Conservation (phyloP, 2,329 filamentous ascomycete genomes). For the Leptosphaerulina australis region DNA sequence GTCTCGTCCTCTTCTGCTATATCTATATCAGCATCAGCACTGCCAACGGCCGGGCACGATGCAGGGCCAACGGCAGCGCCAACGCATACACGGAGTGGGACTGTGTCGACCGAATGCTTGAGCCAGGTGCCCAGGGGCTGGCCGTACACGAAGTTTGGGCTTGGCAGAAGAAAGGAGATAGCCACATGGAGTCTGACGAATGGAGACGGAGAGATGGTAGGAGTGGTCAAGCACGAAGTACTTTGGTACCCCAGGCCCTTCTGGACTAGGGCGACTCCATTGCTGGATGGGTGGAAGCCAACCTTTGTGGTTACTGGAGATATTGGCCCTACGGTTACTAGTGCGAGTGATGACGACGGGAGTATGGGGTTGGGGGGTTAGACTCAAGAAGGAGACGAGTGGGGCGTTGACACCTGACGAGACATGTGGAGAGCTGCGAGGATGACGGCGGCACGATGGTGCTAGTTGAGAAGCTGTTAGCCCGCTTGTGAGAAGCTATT, state of each 20-base stretch:
- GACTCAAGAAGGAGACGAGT: too few relatives aligned
- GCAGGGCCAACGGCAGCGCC: too few relatives aligned
- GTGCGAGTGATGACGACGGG: background rate
- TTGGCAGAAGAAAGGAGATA: background rate
- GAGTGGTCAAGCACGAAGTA: constrained; percentile 4
- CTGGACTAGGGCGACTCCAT: background rate
- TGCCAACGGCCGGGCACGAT: too few relatives aligned
- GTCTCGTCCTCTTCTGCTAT: too few relatives aligned
- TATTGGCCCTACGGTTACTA: background rate
- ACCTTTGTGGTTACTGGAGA: background rate
- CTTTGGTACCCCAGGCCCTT: constrained; percentile 12
- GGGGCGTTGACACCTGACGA: too few relatives aligned
- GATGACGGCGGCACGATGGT: too few relatives aligned
- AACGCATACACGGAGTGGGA: background rate
- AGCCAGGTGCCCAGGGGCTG: constrained; percentile 3
- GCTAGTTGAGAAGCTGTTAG: too few relatives aligned
- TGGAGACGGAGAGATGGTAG: background rate
- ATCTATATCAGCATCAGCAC: too few relatives aligned
- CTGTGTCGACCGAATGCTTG: background rate
- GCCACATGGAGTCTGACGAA: constrained; percentile 3
- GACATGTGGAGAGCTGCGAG: too few relatives aligned
- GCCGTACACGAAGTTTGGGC: constrained; percentile 12
- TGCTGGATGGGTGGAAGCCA: background rate
- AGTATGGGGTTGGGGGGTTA: too few relatives aligned
- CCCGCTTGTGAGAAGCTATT: too few relatives aligned